Evolutionary conservation across 2,329 filamentous ascomycete genomes (phyloP).

Genomic region (Phaeosphaeria sp.): DNA sequence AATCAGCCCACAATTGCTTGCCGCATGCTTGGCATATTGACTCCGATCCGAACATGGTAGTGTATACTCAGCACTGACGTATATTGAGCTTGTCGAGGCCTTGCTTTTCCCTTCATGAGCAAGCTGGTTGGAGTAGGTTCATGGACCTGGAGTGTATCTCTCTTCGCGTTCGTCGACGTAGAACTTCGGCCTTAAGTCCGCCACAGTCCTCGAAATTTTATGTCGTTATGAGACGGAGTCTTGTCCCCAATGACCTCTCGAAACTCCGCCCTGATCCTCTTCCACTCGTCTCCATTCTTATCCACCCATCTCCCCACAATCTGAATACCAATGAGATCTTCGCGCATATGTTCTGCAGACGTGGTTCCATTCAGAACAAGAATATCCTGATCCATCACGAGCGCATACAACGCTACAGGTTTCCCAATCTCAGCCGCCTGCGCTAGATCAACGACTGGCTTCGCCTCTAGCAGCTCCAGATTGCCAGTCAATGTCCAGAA

Average conservation of each 20-base stretch:
- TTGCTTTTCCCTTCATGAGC: no score
- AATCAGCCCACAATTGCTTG: background rate
- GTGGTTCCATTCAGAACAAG: conserved; percentile 65
- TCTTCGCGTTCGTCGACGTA: no score
- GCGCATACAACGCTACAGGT: conserved; percentile 61
- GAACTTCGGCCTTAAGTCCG: no score
- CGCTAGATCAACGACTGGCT: conserved; percentile 60
- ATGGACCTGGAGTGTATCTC: no score
- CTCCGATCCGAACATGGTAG: background rate
- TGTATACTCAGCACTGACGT: no score
- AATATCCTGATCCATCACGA: conserved; percentile 62
- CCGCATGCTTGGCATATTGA: background rate
- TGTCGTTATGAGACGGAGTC: background rate
- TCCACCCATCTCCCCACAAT: conserved; percentile 53
- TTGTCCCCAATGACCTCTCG: background rate
- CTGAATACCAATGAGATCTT: conserved; percentile 57
- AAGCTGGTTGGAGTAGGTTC: no score
- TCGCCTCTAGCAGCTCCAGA: conserved; percentile 56
- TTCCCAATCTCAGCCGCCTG: conserved; percentile 49
- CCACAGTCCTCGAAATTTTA: no score
- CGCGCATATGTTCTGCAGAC: conserved; percentile 58
- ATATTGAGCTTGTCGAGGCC: no score
- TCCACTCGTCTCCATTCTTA: conserved; percentile 59
- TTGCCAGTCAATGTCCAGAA: conserved; percentile 70
- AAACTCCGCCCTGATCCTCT: conserved; percentile 24